phyloP scores from a whole-genome alignment of 352 stramenopile species.

The Globisporangium lucens region DNA sequence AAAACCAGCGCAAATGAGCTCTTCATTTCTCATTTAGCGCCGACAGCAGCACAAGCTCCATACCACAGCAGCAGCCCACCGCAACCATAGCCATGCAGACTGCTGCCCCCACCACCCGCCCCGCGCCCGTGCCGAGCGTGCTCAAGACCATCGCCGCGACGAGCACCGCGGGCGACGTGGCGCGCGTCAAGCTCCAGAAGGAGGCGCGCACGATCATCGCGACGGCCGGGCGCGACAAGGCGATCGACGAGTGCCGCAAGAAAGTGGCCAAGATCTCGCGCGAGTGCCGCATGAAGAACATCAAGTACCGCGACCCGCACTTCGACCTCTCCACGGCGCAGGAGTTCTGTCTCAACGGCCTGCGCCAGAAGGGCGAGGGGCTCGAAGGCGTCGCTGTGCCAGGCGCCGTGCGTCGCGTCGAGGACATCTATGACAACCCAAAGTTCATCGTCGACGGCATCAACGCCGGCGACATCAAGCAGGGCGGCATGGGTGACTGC shows the following conservation, averaged over 20 bases:
- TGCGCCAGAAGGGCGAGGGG: constrained; percentile 19
- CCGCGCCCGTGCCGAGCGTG: constrained; percentile 11
- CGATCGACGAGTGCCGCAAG: constrained; percentile 32
- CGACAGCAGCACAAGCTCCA: too few species aligned
- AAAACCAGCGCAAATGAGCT: too few species aligned
- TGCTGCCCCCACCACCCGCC: not conserved
- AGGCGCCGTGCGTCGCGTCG: constrained; percentile 25
- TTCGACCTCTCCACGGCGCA: constrained; percentile 27
- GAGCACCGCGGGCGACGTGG: not conserved
- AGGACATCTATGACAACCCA: constrained; percentile 35
- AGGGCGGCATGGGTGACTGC: constrained; percentile 74
- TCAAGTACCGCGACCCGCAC: constrained; percentile 46
- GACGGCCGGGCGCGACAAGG: constrained; percentile 24
- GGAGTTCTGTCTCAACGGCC: constrained; percentile 28
- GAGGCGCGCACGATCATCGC: constrained; percentile 27
- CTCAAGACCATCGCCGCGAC: not conserved
- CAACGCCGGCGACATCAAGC: constrained; percentile 62
- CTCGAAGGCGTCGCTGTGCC: constrained; percentile 18
- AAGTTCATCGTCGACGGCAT: constrained; percentile 54
- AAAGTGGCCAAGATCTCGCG: constrained; percentile 40
- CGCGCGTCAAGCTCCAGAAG: constrained; percentile 18
- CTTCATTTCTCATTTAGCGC: too few species aligned
- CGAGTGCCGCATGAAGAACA: constrained; percentile 38
- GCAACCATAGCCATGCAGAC: not conserved
- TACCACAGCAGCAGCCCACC: not conserved